A percentile compares a stretch with the other conserved stretches of the same genome.
These are phyloP conservation scores for Senna siamea DNA, from an alignment of 306 rosid species.

Conservation along the genomic window DNA sequence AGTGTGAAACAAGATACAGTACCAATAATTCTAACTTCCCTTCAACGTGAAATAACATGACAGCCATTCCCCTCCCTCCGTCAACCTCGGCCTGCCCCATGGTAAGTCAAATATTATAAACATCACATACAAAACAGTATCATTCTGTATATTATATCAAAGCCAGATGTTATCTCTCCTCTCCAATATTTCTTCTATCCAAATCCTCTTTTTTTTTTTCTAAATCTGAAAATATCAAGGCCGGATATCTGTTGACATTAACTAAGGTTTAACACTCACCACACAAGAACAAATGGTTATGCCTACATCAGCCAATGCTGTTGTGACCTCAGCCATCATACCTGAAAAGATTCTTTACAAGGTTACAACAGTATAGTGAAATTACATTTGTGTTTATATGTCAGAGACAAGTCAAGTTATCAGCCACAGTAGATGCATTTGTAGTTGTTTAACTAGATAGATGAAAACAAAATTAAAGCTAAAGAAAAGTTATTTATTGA, in stretches of 20 bases:
- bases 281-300: slow-evolving; percentile 80
- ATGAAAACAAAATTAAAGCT: neutral
- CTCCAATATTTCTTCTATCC: neutral
- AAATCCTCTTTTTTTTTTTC: neutral
- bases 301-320: slow-evolving; percentile 77
- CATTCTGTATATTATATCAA: slow-evolving; percentile 19
- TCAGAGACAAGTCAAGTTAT: neutral
- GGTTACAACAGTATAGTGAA: slow-evolving; percentile 27
- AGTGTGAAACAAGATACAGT: slow-evolving; percentile 34
- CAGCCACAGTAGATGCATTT: neutral
- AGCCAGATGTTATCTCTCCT: neutral
- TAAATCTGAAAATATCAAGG: too few relatives aligned
- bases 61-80: slow-evolving; percentile 90
- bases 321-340: slow-evolving; percentile 88
- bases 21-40: slow-evolving; percentile 74
- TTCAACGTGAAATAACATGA: slow-evolving; percentile 81
- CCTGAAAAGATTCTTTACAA: slow-evolving; percentile 58
- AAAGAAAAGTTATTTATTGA: neutral
- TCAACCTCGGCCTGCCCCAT: slow-evolving; percentile 87
- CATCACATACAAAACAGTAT: slow-evolving; percentile 24
- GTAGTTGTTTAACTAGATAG: neutral
- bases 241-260: slow-evolving; percentile 23
- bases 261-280: slow-evolving; percentile 68
- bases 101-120: slow-evolving; percentile 34
- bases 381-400: neutral